These are phyloP conservation scores for Plasmodium sp. DNA, from an alignment of 169 alveolate genomes.

Conservation along the genomic window DNA sequence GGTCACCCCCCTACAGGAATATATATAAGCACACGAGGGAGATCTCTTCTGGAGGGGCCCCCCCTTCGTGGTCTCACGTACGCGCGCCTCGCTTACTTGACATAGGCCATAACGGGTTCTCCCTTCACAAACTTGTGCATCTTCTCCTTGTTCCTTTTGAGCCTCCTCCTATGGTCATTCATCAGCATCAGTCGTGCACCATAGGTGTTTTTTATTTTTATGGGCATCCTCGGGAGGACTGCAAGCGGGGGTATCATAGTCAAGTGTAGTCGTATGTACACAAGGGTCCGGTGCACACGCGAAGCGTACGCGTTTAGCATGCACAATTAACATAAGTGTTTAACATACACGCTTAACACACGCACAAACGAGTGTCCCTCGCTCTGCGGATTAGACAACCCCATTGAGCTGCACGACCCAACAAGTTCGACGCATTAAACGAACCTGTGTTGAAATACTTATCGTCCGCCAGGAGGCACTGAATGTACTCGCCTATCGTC, in stretches of 20 bases:
- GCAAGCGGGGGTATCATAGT: background rate
- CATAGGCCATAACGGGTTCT: conserved; percentile 62
- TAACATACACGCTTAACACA: background rate
- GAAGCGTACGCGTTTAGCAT: too few relatives aligned
- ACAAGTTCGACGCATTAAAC: background rate
- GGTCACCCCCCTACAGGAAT: background rate
- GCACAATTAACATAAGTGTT: too few relatives aligned
- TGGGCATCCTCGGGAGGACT: conserved; percentile 86
- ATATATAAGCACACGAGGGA: background rate
- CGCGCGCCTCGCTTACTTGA: conserved; percentile 7
- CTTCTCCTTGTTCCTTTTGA: conserved; percentile 40
- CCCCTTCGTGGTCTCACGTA: background rate
- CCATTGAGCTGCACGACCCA: background rate
- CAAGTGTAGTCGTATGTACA: background rate
- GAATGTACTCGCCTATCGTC: conserved; percentile 82
- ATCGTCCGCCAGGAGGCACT: conserved; percentile 79
- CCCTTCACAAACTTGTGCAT: conserved; percentile 56
- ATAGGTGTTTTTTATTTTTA: conserved; percentile 79
- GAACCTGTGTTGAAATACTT: conserved; percentile 83
- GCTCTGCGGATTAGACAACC: background rate
- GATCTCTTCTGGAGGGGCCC: background rate
- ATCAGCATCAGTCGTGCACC: conserved; percentile 74
- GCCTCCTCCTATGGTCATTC: conserved; percentile 51
- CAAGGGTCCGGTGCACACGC: background rate
- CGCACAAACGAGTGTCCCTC: background rate